Percentiles rank a stretch among this genome's conserved stretches.
These are phyloP conservation scores for Blastobotrys terrestris DNA, from an alignment of 805 yeast species.

Conservation along the genomic window DNA sequence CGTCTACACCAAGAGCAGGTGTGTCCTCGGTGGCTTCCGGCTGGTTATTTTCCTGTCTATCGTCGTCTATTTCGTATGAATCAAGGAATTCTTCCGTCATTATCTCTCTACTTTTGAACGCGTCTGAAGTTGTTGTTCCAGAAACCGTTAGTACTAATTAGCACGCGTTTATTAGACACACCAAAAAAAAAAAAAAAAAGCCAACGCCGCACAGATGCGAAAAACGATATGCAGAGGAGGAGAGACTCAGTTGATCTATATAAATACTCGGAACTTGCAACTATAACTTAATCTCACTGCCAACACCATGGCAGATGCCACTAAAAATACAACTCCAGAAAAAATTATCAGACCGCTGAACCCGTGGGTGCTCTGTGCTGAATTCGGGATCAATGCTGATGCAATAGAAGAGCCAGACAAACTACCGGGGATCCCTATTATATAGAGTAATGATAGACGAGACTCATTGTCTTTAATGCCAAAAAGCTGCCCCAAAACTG, in stretches of 20 bases:
- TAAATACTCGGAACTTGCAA: conserved; percentile 15
- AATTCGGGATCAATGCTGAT: conserved; percentile 31
- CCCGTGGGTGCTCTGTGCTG: conserved; percentile 19
- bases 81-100: too few species aligned
- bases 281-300: conserved; percentile 15
- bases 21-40: not conserved
- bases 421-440: conserved; percentile 28
- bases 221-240: too few species aligned
- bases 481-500: conserved; percentile 32
- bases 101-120: too few species aligned
- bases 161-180: too few species aligned
- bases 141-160: too few species aligned
- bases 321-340: conserved; percentile 28
- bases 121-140: too few species aligned
- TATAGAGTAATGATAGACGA: conserved; percentile 28
- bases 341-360: conserved; percentile 30
- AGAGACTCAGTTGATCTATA: too few species aligned
- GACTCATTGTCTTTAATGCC: conserved; percentile 30
- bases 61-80: not conserved
- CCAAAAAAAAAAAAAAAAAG: too few species aligned
- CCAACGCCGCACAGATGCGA: too few species aligned
- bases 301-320: conserved; percentile 13
- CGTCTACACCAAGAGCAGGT: conserved; percentile 18
- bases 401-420: conserved; percentile 34
- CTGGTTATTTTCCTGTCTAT: not conserved